A percentile compares a stretch with the other conserved stretches of the same genome.
Conservation (phyloP, 495 filamentous ascomycete genomes). For the Trichodelitschia bisporula region DNA sequence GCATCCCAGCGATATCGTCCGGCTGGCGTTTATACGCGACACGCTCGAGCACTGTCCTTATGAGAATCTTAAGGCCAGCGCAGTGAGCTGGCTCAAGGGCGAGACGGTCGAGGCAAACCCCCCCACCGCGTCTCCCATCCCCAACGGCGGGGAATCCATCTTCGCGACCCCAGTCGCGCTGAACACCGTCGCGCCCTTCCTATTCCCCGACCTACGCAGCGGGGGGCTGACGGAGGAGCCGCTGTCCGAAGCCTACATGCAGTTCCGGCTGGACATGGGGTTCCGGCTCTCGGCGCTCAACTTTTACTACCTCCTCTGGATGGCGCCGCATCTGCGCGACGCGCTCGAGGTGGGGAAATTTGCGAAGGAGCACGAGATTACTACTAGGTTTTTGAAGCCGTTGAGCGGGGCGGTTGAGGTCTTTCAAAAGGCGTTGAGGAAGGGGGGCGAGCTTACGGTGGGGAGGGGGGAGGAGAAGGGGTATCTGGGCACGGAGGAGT, state of each 20-base stretch:
- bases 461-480: constrained; percentile 9
- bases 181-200: constrained; percentile 21
- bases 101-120: constrained; percentile 36
- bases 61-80: constrained; percentile 52
- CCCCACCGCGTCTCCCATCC: constrained; percentile 1
- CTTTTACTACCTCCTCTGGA: constrained; percentile 24
- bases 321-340: constrained; percentile 24
- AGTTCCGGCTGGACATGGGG: constrained; percentile 19
- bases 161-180: constrained; percentile 30
- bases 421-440: constrained; percentile 16
- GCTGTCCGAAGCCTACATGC: constrained; percentile 14
- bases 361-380: constrained; percentile 16
- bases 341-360: constrained; percentile 20
- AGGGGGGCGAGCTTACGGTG: constrained; percentile 9
- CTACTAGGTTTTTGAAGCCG: constrained; percentile 23
- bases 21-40: constrained; percentile 54
- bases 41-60: constrained; percentile 62
- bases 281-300: constrained; percentile 26
- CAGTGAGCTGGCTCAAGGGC: constrained; percentile 68
- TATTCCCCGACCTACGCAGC: constrained; percentile 20
- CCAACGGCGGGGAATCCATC: constrained; percentile 12
- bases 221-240: constrained; percentile 10
- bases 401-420: constrained; percentile 18
- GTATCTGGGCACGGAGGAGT: neutral
- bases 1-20: constrained; percentile 42